phyloP scores from a whole-genome alignment of 1,284 basidiomycete species.

The Pisolithus thermaeus region DNA sequence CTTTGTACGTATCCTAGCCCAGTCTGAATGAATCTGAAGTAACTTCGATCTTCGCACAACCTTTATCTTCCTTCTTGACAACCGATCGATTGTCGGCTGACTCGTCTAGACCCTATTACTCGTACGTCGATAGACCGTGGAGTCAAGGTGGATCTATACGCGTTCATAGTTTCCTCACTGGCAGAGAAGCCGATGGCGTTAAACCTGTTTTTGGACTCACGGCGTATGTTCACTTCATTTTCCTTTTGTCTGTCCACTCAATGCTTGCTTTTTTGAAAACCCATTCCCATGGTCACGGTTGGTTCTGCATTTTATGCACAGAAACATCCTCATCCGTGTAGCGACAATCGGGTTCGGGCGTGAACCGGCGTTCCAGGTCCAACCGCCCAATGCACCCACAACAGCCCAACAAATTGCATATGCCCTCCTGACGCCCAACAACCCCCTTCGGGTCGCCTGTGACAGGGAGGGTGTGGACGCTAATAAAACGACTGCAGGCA shows the following conservation, averaged over 20 bases:
- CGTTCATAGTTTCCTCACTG: slow-evolving; percentile 76
- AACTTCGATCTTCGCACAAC: slow-evolving; percentile 74
- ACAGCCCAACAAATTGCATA: slow-evolving; percentile 55
- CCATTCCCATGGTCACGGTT: too few species aligned
- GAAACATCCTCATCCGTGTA: slow-evolving; percentile 65
- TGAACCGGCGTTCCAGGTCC: slow-evolving; percentile 57
- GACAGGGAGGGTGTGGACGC: slow-evolving; percentile 22
- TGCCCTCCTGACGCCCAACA: slow-evolving; percentile 38
- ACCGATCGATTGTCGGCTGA: slow-evolving; percentile 34
- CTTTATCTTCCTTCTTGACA: slow-evolving; percentile 68
- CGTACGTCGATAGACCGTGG: slow-evolving; percentile 50
- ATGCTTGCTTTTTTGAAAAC: neutral
- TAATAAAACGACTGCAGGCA: slow-evolving; percentile 8
- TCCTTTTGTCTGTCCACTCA: neutral
- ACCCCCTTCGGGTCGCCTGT: slow-evolving; percentile 20
- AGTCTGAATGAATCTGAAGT: slow-evolving; percentile 78
- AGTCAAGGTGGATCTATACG: slow-evolving; percentile 34
- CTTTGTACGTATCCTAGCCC: slow-evolving; percentile 41
- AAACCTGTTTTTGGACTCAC: slow-evolving; percentile 83
- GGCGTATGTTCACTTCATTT: slow-evolving; percentile 46
- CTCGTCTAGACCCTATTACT: slow-evolving; percentile 48
- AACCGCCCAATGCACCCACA: slow-evolving; percentile 49
- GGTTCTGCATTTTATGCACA: slow-evolving; percentile 22
- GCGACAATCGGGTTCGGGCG: slow-evolving; percentile 63
- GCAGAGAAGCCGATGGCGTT: slow-evolving; percentile 71